phyloP scores from a whole-genome alignment of 805 yeast species.

The Kuraishia capsulata region DNA sequence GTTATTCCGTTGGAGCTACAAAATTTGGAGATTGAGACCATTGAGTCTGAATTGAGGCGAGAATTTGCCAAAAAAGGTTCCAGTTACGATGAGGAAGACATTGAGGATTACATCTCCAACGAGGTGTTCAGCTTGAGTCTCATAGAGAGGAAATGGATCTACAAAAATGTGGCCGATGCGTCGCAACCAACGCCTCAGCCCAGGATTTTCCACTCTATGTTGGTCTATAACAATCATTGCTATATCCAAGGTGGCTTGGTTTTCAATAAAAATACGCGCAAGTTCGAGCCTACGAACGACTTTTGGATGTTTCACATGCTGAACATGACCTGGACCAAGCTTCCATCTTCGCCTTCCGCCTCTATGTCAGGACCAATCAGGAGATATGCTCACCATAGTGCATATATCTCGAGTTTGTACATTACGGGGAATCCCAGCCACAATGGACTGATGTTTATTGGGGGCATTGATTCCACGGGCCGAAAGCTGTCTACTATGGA shows the following conservation, averaged over 20 bases:
- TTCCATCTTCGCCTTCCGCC: not conserved
- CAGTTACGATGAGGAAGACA: conserved; percentile 3
- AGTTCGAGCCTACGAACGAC: conserved; percentile 45
- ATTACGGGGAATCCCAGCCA: conserved; percentile 29
- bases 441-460: conserved; percentile 42
- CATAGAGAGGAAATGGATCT: conserved; percentile 48
- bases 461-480: conserved; percentile 36
- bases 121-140: conserved; percentile 55
- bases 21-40: conserved; percentile 27
- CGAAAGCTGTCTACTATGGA: conserved; percentile 23
- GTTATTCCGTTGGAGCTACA: conserved; percentile 44
- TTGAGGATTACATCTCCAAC: conserved; percentile 40
- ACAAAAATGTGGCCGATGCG: conserved; percentile 25
- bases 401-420: conserved; percentile 27
- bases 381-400: conserved; percentile 47
- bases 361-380: conserved; percentile 19
- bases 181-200: conserved; percentile 24
- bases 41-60: conserved; percentile 28
- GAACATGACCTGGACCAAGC: conserved; percentile 38
- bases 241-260: conserved; percentile 61
- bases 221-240: conserved; percentile 37
- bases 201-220: conserved; percentile 53
- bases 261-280: conserved; percentile 25
- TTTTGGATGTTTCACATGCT: conserved; percentile 59
- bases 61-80: conserved; percentile 9